A percentile compares a stretch with the other conserved stretches of the same genome.
These are phyloP conservation scores for Dimocarpus longan DNA, from an alignment of 345 rosid genomes.

Conservation along the genomic window DNA sequence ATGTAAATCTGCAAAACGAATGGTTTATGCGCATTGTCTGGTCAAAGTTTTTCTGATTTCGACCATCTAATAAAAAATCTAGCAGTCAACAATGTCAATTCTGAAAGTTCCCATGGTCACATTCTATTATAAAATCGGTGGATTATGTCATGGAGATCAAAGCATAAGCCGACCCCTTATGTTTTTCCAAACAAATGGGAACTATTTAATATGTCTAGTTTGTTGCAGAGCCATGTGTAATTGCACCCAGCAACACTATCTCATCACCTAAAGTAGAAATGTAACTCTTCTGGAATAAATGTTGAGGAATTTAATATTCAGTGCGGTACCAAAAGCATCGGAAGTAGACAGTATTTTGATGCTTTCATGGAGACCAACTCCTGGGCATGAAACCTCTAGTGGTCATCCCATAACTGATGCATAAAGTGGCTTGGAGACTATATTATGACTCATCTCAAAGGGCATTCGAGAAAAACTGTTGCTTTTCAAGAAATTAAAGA, in stretches of 20 bases:
- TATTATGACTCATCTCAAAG: background rate
- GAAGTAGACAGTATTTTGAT: conserved; percentile 3
- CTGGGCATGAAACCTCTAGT: background rate
- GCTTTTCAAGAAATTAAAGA: background rate
- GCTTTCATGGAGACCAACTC: conserved; percentile 1
- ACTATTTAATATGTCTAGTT: background rate
- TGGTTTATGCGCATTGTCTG: background rate
- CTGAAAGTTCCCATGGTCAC: background rate
- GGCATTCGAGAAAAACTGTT: background rate
- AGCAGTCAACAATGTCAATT: no score
- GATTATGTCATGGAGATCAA: background rate
- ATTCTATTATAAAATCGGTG: background rate
- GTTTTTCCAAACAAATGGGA: background rate
- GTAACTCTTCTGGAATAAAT: background rate
- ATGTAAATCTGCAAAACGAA: background rate
- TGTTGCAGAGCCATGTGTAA: background rate
- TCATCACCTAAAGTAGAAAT: background rate
- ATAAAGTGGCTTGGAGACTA: background rate
- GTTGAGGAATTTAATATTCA: background rate
- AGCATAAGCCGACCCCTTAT: background rate
- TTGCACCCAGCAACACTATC: background rate
- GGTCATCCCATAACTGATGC: background rate
- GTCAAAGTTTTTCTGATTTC: background rate
- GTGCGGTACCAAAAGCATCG: background rate
- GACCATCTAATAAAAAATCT: no score